Evolutionary conservation across 371 early-diverging fungal species (phyloP).

Genomic region (Actinomortierella wolfii): DNA sequence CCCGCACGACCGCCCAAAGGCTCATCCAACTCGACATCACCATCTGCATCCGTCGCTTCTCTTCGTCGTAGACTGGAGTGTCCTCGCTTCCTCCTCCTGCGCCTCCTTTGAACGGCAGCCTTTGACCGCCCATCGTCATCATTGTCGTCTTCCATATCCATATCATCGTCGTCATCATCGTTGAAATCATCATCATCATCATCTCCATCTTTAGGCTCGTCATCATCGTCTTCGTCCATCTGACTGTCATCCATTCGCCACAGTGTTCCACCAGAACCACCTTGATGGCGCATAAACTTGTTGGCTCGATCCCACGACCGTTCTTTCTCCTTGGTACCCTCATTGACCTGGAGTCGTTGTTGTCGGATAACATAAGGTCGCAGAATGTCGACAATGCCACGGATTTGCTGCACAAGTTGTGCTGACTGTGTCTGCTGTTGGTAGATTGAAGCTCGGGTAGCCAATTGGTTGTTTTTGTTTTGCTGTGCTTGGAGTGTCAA

Average conservation of each 20-base stretch:
- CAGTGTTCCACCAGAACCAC: neutral
- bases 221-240: conserved; percentile 24
- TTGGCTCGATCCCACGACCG: conserved; percentile 40
- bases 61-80: too few species aligned
- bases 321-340: conserved; percentile 33
- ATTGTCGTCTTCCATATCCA: conserved; percentile 22
- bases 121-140: too few species aligned
- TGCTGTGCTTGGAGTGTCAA: neutral
- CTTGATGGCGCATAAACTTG: conserved; percentile 36
- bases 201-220: conserved; percentile 25
- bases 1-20: too few species aligned
- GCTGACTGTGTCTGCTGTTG: conserved; percentile 16
- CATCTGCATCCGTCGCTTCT: conserved; percentile 5
- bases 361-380: conserved; percentile 41
- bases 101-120: too few species aligned
- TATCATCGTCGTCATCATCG: conserved; percentile 13
- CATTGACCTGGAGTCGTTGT: conserved; percentile 28
- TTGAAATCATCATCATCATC: conserved; percentile 26
- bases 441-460: conserved; percentile 16
- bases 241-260: conserved; percentile 30
- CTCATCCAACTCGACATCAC: conserved; percentile 14
- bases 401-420: conserved; percentile 29
- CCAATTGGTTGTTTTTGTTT: conserved; percentile 20
- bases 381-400: conserved; percentile 29
- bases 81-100: too few species aligned